Evolutionary conservation across 441 rosid species (phyloP), one percentile per base, ranked within the genome.

Genomic region (Flueggea neowawraea): DNA sequence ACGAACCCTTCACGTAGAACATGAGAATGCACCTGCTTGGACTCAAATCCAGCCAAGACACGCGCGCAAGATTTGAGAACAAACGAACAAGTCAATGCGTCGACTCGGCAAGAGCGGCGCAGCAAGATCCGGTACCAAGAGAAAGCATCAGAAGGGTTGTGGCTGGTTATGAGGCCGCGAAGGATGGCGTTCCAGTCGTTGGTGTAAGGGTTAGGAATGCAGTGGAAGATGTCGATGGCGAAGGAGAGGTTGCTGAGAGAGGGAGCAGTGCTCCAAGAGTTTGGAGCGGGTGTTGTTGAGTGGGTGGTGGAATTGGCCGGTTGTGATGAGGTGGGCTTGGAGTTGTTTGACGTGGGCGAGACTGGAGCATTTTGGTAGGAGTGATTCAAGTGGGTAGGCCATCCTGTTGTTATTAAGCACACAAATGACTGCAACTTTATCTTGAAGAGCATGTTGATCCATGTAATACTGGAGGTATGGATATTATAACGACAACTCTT

Each of bases 151-250:
- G 70, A 31, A 4, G 98, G 98, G 28, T 73, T 43, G n/a, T 87
- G 79, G 54, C 85, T 75, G 11, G 58, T 63, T 71, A 84, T 77
- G 70, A 81, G 72, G 69, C 96, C 95, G 1, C 98, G 91, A 69
- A 92, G 77, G 77, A 92, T 71, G 36, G 96, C 93, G 65, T 89
- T 92, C 80, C 84, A 88, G 63, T 92, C 98, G 69, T 87, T 89
- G 58, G 95, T 86, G 55, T 85, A 68, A 57, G 98, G 98, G 47
- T n/a, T 61, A 31, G 60, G 73, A 69, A 83, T 79, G 60, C 60
- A 82, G 49, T 51, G 73, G 79, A 92, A 86, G 47, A 84, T 39
- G 58, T 33, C 13, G 52, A 78, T 65, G 68, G 96, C 96, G 41
- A 79, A 66, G 62, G 85, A 54, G 64, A 91, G 90, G 75, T 75